A percentile compares a stretch with the other conserved stretches of the same genome.
These are phyloP conservation scores for Dictyostelium firmibasis DNA, from an alignment of 78 protist species.

Conservation along the genomic window DNA sequence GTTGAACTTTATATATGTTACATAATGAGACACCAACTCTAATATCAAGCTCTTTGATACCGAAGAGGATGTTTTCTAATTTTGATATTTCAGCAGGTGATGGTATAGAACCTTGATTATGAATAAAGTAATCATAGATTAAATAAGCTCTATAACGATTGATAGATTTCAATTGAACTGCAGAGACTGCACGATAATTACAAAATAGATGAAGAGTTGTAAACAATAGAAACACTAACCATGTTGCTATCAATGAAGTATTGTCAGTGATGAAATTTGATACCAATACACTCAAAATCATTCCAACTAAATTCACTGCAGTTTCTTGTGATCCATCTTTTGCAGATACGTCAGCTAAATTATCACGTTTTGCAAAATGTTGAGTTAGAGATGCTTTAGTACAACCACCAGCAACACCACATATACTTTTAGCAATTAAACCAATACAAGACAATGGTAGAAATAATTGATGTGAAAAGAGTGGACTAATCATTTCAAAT, in stretches of 20 bases:
- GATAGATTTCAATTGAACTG: constrained; percentile 18
- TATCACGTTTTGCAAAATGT: constrained; percentile 77
- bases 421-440: constrained; percentile 26
- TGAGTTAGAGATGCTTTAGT: constrained; percentile 65
- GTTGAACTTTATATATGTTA: constrained; percentile 3
- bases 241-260: neutral
- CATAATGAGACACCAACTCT: constrained; percentile 14
- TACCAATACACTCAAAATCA: constrained; percentile 11
- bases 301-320: constrained; percentile 34
- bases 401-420: constrained; percentile 85
- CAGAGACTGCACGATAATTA: constrained; percentile 59
- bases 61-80: constrained; percentile 21
- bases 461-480: neutral
- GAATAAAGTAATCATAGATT: constrained; percentile 14
- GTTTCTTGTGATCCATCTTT: constrained; percentile 87
- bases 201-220: constrained; percentile 26
- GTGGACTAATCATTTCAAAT: constrained; percentile 74
- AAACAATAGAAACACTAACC: neutral
- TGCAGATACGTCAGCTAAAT: constrained; percentile 82
- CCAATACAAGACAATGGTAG: constrained; percentile 28
- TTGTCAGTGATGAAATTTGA: constrained; percentile 6
- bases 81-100: constrained; percentile 5
- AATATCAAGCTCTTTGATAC: neutral
- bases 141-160: constrained; percentile 42
- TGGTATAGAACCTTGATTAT: neutral